These are phyloP conservation scores for Apiospora phragmitis DNA, from an alignment of 2,329 filamentous ascomycete genomes.

Conservation along the genomic window DNA sequence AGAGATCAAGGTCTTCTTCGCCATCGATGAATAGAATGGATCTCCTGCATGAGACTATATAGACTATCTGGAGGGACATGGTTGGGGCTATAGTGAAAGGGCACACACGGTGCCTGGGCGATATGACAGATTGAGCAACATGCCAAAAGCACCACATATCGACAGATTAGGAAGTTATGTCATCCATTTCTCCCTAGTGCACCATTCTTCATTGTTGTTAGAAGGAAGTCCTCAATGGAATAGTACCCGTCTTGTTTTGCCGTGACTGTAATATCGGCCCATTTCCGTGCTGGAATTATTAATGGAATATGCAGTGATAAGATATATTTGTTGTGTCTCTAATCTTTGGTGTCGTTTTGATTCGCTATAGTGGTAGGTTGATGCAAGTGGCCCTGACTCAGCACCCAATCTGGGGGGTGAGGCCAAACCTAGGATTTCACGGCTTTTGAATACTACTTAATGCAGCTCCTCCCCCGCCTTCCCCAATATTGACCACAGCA, in stretches of 20 bases:
- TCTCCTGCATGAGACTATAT: background rate
- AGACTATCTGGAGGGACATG: background rate
- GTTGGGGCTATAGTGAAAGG: background rate
- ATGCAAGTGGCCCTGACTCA: background rate
- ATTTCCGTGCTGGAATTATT: background rate
- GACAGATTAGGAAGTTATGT: background rate
- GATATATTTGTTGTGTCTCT: background rate
- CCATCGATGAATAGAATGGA: conserved; percentile 33
- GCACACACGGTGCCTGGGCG: background rate
- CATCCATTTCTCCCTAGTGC: background rate
- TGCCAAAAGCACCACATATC: background rate
- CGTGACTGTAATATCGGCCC: background rate
- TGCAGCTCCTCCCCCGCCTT: background rate
- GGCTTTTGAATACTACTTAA: background rate
- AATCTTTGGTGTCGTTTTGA: background rate
- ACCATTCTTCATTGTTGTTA: background rate
- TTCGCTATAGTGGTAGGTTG: too few species aligned
- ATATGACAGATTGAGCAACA: background rate
- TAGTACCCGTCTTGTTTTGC: background rate
- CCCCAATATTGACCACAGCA: background rate
- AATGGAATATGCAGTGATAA: background rate
- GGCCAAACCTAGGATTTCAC: background rate
- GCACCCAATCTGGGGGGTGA: background rate
- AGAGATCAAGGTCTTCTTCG: conserved; percentile 62
- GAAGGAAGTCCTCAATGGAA: background rate